Base-by-base conservation (phyloP, 2,329 filamentous ascomycete species). In the Cladophialophora psammophila region DNA sequence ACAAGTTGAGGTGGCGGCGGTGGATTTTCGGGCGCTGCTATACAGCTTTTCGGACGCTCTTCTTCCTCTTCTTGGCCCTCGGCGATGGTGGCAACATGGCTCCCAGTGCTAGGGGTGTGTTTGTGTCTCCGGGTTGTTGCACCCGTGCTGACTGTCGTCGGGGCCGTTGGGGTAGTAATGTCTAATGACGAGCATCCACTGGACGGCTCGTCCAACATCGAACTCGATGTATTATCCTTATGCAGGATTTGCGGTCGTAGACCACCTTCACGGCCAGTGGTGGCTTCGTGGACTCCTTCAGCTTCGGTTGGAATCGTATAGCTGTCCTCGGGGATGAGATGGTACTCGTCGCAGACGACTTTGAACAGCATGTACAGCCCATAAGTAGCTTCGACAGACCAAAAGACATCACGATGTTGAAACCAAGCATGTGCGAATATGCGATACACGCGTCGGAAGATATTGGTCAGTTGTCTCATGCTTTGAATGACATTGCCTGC, bases 341-440 rank as follows among this genome's bases (percentile, higher is more conserved):
- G 90, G 79, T 97, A 97, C 73, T 90, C 86, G 77, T 99, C 95
- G 79, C 94, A 98, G 26, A 98, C 94, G 0, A 91, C 95, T 84
- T 97, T 98, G 85, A 98, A 99, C 75, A 99, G 90, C 65, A 96
- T 88, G 77, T 99, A 99, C 10, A 99, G 82, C 0, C 95, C 95
- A n/a, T 92, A 93, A 77, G 93, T 88, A 9, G 88, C 87, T 80
- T 99, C 95, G 1, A 98, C 90, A 48, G 91, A 89, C 93, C 94
- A 98, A 78, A 98, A 99, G 61, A 97, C 92, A 63, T 91, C 91
- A 54, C 94, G 88, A 78, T 99, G 95, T 80, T 97, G 93, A 78
- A 97, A 99, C 95, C 95, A 99, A 7, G 95, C 95, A 77, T 99
- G 95, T 55, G 95, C 95, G 77, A 98, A 99, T 79, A 99, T 98